Evolutionary conservation across 2,329 filamentous ascomycete genomes (phyloP), one percentile per base, ranked within the genome.

Genomic region (Ophiocordyceps australis): DNA sequence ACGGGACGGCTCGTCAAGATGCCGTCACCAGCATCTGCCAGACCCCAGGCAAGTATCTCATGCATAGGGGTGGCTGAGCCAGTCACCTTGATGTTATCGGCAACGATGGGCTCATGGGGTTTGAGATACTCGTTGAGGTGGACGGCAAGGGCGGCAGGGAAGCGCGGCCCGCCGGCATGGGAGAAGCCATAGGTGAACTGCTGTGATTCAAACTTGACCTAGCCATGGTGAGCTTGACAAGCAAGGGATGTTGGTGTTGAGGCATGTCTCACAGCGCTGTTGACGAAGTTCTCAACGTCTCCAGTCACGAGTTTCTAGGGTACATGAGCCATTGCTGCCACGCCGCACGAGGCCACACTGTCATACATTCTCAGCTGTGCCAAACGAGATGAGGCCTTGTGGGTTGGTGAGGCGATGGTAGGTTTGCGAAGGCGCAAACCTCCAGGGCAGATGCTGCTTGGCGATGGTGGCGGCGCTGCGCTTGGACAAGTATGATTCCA

Each of bases 301-400:
- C 47, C 30, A 4, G 57, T 55, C 32, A 62, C 54, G 10, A 64
- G 45, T 10, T 38, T 38, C 47, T 50, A 22, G 14, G 7, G 3
- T 4, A 15, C 25, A 10, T 19, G 17, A 6, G 28, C 29, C 27
- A 4, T 8, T 10, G 11, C 15, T 13, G 11, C 9, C 11, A 8
- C 14, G 15, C 5, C 9, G 15, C 9, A 17, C 15, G n/a, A 17
- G 11, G 8, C 11, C 5, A 7, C 6, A 4, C 3, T 16, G 6
- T 23, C 22, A n/a, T 24, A 38, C 46, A 35, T 65, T 63, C 31
- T 64, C 60, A 5, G 61, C 59, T 1, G 59, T 47, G 1, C 52
- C 55, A 16, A 65, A 53, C 4, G 55, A 61, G 25, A 64, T 44
- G 25, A 59, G 47, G 2, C 59, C 59, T 7, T 40, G 33, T 1